Percentiles rank a stretch among this genome's conserved stretches.
phyloP scores from a whole-genome alignment of 2,329 filamentous ascomycete species.

The Aspergillus sp. region DNA sequence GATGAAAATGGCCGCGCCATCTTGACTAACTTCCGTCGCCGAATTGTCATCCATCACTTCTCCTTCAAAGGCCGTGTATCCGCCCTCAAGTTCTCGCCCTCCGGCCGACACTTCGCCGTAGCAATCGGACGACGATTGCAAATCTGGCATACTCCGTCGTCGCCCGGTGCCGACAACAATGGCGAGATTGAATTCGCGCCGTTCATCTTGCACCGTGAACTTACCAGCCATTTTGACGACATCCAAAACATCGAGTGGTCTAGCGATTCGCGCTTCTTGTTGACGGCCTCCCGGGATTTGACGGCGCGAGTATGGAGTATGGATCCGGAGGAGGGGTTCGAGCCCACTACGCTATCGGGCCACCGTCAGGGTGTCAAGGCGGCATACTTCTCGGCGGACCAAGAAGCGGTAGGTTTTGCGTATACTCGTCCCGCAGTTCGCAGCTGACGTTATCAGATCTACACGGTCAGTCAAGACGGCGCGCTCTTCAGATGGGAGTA shows the following conservation, averaged over 20 bases:
- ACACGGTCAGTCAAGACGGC: constrained; percentile 96
- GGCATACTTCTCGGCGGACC: constrained; percentile 95
- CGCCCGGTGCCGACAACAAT: constrained; percentile 73
- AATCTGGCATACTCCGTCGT: constrained; percentile 93
- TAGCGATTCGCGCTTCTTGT: constrained; percentile 89
- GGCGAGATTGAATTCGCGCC: constrained; percentile 93
- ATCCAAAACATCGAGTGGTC: constrained; percentile 93
- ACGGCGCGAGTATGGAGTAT: constrained; percentile 95
- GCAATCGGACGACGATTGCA: constrained; percentile 84
- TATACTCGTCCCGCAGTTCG: background rate
- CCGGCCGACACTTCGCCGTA: constrained; percentile 85
- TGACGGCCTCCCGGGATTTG: constrained; percentile 87
- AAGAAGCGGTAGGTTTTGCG: constrained; percentile 64
- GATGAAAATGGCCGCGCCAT: constrained; percentile 95
- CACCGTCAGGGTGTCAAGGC: constrained; percentile 87
- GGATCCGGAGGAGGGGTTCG: constrained; percentile 80
- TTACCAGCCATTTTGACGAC: constrained; percentile 84
- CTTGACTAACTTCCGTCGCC: constrained; percentile 82
- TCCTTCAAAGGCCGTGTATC: constrained; percentile 85
- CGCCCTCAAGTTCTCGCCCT: constrained; percentile 85
- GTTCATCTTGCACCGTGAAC: constrained; percentile 83
- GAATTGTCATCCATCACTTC: constrained; percentile 89
- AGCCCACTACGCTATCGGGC: constrained; percentile 83
- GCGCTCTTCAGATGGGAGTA: constrained; percentile 94
- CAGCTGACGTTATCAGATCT: constrained; percentile 57